Base-by-base conservation (phyloP, 2,329 filamentous ascomycete species). In the Metarhizium brunneum region DNA sequence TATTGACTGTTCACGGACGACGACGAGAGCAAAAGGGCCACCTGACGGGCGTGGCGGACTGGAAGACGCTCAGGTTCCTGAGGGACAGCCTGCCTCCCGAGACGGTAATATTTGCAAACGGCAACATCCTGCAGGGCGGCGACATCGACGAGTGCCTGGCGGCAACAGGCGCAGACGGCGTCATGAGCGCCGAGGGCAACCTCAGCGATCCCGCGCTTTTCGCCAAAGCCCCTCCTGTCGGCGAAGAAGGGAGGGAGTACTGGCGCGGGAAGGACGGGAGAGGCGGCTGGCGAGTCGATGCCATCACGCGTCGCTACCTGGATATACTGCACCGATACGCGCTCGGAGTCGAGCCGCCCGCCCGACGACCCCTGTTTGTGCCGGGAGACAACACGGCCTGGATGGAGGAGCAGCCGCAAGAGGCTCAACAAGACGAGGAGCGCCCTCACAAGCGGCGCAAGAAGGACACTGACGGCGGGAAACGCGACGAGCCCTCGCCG, bases 101-200 rank as follows among this genome's bases (percentile, higher is more conserved):
- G 50, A 95, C 91, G 7, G 94, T 99, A 29, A 83, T 99, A 2
- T 97, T 99, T 67, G 94, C 94, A 3, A 99, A 99, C 69, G 94
- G 94, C 13, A 99, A 99, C 66, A 86, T 96, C 40, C 74, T 99
- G 57, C 87, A 89, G 68, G 80, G 87, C 57, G 85, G 78, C 0
- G 92, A 99, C 67, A 76, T 99, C 11, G 81, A 86, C 52, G 75
- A 74, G 20, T 97, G 92, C 65, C 74, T 99, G 20, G 81, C 84
- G 52, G 89, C 79, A 4, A 99, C 94, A 1, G 91, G 92, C 1
- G 92, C 86, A 2, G 94, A 99, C 69, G 94, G 82, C 18, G 84
- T 99, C 53, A 97, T 99, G 94, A 92, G 87, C 62, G 94, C 94
- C 5, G 94, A 99, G 71, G 94, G 91, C 0, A 96, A 96, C 67